Base-by-base conservation (phyloP, 2,329 filamentous ascomycete genomes). In the Drechmeria coniospora region DNA sequence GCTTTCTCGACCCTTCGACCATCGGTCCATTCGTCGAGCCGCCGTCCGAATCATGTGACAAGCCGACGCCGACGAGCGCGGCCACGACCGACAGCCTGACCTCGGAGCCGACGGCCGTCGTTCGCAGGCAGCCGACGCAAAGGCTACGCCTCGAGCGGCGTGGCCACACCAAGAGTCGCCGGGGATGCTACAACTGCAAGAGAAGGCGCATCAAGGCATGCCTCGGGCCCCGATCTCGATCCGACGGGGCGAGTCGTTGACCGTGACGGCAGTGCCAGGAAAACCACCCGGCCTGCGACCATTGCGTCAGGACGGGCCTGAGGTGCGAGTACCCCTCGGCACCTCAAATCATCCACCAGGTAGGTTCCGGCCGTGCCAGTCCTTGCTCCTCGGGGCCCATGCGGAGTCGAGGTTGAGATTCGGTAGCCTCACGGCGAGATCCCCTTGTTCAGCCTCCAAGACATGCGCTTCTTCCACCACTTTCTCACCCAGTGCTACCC, bases 401-500 rank as follows among this genome's bases (percentile, higher is more conserved):
- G 15, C 10, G 1, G 15, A 9, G n/a, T 16, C 11, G n/a, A 16
- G 8, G 18, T 30, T 39, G 21, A 32, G 21, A 6, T 15, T 8
- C 12, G 10, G 9, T 36, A 70, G 63, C 65, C 66, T n/a, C 61
- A 65, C 35, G 53, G 63, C 36, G 65, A 67, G 36, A 58, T 68
- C n/a, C 67, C 65, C 3, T 46, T 72, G 0, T 74, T 74, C 42
- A 70, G 59, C 28, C 40, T 73, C 31, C 63, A 69, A 27, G 74
- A 78, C 39, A 75, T 79, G 72, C 65, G 71, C 21, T 65, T 77
- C 44, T 78, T 78, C 39, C 73, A 78, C 44, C 70, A 78, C 45
- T 78, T 77, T 37, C 50, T 78, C 11, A 51, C 65, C 16, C 57
- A 61, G 20, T 74, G 68, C 37, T 71, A 70, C 40, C 75, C 74